Percentiles rank a stretch among this genome's conserved stretches.
Conservation (phyloP, 352 stramenopile genomes). For the Phytophthora nicotianae region DNA sequence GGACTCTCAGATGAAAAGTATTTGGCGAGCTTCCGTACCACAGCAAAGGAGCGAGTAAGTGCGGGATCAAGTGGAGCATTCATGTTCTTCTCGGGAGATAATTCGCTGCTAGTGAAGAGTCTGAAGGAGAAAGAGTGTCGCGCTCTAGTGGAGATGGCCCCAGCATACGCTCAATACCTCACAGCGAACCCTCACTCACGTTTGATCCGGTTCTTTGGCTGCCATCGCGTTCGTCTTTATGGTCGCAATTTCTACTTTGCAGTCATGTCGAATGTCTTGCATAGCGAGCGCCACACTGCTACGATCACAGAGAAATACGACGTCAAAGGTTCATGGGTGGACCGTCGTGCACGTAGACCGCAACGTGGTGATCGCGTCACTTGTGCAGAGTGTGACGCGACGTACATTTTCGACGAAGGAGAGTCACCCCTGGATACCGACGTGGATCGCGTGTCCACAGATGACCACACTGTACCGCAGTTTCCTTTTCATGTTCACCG, state of each 20-base stretch:
- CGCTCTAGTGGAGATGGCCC: constrained; percentile 74
- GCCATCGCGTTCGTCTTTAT: constrained; percentile 81
- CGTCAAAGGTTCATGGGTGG: constrained; percentile 78
- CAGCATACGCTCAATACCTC: constrained; percentile 70
- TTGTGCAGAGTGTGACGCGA: constrained; percentile 69
- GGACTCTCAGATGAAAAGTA: constrained; percentile 75
- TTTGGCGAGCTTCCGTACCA: constrained; percentile 71
- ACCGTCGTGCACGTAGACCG: constrained; percentile 55
- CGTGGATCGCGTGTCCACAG: constrained; percentile 8
- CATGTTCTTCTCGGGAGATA: constrained; percentile 84
- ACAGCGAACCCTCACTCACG: constrained; percentile 61
- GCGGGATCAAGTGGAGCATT: constrained; percentile 81
- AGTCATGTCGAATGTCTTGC: constrained; percentile 83
- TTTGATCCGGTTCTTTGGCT: constrained; percentile 88
- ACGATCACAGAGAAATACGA: constrained; percentile 80
- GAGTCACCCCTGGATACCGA: constrained; percentile 20
- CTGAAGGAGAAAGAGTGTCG: constrained; percentile 78
- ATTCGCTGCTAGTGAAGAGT: constrained; percentile 81
- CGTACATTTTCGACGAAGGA: constrained; percentile 47
- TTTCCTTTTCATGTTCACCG: constrained; percentile 54
- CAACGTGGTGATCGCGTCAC: constrained; percentile 61
- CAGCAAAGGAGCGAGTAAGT: constrained; percentile 77
- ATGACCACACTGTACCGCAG: constrained; percentile 22
- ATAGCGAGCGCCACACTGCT: constrained; percentile 56
- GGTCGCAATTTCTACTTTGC: constrained; percentile 84